phyloP scores from a whole-genome alignment of 2,329 filamentous ascomycete genomes.

The Tolypocladium paradoxum region DNA sequence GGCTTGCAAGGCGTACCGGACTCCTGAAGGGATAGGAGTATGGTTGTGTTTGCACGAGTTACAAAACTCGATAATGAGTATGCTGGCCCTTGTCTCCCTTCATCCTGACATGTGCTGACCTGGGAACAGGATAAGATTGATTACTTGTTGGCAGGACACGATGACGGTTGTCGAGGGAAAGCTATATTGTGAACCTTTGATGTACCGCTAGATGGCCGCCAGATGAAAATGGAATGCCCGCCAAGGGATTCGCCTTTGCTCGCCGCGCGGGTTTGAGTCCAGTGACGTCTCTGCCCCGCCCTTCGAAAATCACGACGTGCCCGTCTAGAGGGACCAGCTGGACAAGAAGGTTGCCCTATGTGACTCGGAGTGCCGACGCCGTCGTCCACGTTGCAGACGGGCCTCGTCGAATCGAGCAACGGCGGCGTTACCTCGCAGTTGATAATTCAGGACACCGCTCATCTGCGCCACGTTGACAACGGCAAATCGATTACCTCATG shows the following conservation, averaged over 20 bases:
- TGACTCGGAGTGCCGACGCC: background rate
- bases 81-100: background rate
- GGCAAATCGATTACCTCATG: background rate
- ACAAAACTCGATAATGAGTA: background rate
- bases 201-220: background rate
- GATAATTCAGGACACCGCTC: background rate
- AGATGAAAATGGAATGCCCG: background rate
- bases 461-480: background rate
- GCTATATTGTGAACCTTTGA: background rate
- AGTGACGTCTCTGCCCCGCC: background rate
- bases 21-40: background rate
- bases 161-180: background rate
- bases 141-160: background rate
- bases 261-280: background rate
- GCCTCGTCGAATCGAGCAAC: background rate
- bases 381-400: background rate
- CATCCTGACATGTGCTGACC: background rate
- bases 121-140: background rate
- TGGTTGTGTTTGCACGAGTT: background rate
- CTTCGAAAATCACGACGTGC: background rate
- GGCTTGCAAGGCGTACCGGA: background rate
- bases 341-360: too few species aligned
- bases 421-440: background rate
- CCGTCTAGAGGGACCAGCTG: too few species aligned
- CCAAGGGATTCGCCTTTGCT: background rate